phyloP scores from a whole-genome alignment of 305 asterid species.

The Stenogyne calaminthoides region DNA sequence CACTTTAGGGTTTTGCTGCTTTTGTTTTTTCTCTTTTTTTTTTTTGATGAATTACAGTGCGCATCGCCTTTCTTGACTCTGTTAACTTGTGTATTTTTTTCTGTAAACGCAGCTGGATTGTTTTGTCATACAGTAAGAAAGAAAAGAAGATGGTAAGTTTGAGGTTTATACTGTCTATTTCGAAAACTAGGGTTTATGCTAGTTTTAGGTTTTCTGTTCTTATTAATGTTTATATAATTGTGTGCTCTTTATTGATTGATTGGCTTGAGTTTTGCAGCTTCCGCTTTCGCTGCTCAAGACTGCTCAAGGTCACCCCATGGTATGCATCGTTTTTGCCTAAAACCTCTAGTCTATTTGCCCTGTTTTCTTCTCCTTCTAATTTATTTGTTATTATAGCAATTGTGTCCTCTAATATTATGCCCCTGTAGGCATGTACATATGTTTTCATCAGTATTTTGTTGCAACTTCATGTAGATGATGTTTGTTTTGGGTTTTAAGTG shows the following conservation, averaged over 20 bases:
- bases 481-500: too few relatives aligned
- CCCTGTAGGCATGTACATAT: neutral
- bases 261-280: constrained; percentile 55
- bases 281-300: constrained; percentile 94
- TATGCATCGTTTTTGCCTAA: constrained; percentile 28
- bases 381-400: neutral
- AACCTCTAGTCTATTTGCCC: neutral
- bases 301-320: constrained; percentile 98
- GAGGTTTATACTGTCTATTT: constrained; percentile 7
- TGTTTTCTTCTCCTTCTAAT: neutral
- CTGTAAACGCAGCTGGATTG: constrained; percentile 1
- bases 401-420: neutral
- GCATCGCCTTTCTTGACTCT: neutral
- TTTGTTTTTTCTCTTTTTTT: neutral
- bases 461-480: neutral
- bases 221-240: neutral
- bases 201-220: neutral
- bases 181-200: constrained; percentile 36
- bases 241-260: constrained; percentile 11
- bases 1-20: constrained; percentile 2
- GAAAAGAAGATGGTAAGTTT: constrained; percentile 33
- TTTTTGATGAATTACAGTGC: neutral
- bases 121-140: neutral
- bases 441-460: neutral
- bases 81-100: neutral